A percentile compares a stretch with the other conserved stretches of the same genome.
These are phyloP conservation scores for Scenedesmus sp. DNA, from an alignment of 163 green algal species.

Conservation along the genomic window DNA sequence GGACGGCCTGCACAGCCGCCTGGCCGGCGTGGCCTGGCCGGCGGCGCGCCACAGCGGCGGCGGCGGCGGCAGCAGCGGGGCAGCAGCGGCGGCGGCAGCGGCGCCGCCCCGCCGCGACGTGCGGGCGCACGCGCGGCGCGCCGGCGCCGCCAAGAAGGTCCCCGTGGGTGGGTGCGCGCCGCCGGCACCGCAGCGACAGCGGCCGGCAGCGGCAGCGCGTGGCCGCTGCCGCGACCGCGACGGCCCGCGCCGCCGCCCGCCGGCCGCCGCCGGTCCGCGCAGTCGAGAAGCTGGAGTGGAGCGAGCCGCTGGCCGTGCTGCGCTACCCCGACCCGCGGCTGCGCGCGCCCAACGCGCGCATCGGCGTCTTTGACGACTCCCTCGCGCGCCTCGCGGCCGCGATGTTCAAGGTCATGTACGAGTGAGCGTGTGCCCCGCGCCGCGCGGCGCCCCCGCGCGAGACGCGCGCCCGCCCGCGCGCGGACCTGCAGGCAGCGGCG, in stretches of 20 bases:
- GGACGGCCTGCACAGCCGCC: neutral
- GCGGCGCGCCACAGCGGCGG: too few species aligned
- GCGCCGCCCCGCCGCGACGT: too few species aligned
- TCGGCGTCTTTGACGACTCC: conserved; percentile 83
- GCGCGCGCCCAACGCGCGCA: conserved; percentile 83
- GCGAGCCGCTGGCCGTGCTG: conserved; percentile 75
- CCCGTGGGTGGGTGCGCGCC: too few species aligned
- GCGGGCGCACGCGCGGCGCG: too few species aligned
- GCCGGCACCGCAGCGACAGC: too few species aligned
- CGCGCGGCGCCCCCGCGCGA: neutral
- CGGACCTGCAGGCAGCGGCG: neutral
- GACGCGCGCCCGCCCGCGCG: neutral
- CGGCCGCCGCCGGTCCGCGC: too few species aligned
- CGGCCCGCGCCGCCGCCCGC: too few species aligned
- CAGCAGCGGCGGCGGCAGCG: too few species aligned
- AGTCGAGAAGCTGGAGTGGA: conserved; percentile 69
- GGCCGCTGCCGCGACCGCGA: too few species aligned
- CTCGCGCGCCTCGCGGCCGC: conserved; percentile 81
- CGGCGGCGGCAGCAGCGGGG: too few species aligned
- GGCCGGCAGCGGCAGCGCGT: too few species aligned
- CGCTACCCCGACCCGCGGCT: conserved; percentile 93
- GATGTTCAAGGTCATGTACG: conserved; percentile 98
- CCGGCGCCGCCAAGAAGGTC: too few species aligned
- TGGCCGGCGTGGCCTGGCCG: neutral
- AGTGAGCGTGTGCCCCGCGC: conserved; percentile 60